Conservation (phyloP, 2,329 filamentous ascomycete genomes). For the Davidsoniella eucalypti region DNA sequence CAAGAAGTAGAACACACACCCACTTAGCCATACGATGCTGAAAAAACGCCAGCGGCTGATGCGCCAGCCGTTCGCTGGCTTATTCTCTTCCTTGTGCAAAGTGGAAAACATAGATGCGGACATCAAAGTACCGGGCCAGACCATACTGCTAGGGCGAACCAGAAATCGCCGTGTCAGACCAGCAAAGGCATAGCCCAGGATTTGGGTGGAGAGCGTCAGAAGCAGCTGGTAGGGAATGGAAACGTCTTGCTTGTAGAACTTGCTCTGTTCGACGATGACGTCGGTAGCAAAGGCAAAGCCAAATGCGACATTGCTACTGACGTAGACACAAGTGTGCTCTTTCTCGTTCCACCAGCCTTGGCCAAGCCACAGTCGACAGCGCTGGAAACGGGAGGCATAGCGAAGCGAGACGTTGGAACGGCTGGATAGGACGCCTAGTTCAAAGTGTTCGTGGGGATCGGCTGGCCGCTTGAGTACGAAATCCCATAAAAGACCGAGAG, state of each 20-base stretch:
- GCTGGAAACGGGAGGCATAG: slow-evolving; percentile 14
- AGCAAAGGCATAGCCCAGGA: slow-evolving; percentile 73
- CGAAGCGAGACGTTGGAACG: slow-evolving; percentile 12
- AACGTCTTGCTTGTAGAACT: slow-evolving; percentile 73
- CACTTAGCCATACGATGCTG: slow-evolving; percentile 50
- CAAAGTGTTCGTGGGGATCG: slow-evolving; percentile 31
- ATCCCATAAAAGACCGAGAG: slow-evolving; percentile 69
- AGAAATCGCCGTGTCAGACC: slow-evolving; percentile 67
- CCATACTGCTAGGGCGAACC: slow-evolving; percentile 74
- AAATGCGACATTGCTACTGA: slow-evolving; percentile 79
- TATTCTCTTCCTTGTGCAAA: slow-evolving; percentile 71
- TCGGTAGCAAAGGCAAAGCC: slow-evolving; percentile 81
- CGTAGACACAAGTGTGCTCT: slow-evolving; percentile 76
- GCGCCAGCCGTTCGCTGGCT: slow-evolving; percentile 63
- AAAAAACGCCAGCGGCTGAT: slow-evolving; percentile 78
- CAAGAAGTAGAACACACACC: slow-evolving; percentile 71
- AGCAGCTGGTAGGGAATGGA: slow-evolving; percentile 64
- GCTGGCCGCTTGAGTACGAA: slow-evolving; percentile 46
- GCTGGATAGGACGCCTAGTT: slow-evolving; percentile 28
- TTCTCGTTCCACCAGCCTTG: slow-evolving; percentile 79
- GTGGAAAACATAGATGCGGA: slow-evolving; percentile 82
- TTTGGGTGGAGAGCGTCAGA: slow-evolving; percentile 71
- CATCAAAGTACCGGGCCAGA: slow-evolving; percentile 80
- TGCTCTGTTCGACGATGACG: slow-evolving; percentile 77
- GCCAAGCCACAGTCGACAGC: slow-evolving; percentile 54